Conservation (phyloP, 2,329 filamentous ascomycete species). For the Lithohypha guttulata region DNA sequence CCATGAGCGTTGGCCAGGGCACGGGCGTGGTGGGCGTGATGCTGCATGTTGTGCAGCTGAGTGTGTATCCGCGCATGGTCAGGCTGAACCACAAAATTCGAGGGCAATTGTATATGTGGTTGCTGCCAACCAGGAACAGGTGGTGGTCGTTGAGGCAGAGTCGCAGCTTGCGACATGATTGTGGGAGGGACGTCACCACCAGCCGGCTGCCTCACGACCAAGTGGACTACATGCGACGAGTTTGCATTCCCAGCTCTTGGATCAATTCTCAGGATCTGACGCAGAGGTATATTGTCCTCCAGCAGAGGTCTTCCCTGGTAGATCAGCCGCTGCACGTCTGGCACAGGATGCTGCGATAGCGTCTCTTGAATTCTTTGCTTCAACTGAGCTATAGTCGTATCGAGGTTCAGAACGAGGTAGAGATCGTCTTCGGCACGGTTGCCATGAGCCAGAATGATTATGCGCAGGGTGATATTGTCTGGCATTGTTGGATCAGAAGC, state of each 20-base stretch:
- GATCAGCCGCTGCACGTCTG: constrained; percentile 45
- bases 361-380: constrained; percentile 41
- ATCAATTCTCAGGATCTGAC: constrained; percentile 40
- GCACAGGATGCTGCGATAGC: constrained; percentile 36
- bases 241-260: constrained; percentile 29
- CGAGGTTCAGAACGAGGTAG: constrained; percentile 27
- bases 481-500: neutral
- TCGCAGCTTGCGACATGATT: neutral
- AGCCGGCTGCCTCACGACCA: constrained; percentile 21
- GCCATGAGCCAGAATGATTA: constrained; percentile 18
- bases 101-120: constrained; percentile 2
- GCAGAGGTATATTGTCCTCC: constrained; percentile 39
- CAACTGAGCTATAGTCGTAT: constrained; percentile 41
- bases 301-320: constrained; percentile 45
- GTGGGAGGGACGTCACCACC: constrained; percentile 15
- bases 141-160: neutral
- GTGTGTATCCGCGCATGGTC: constrained; percentile 16
- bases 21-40: constrained; percentile 12
- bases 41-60: constrained; percentile 11
- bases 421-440: constrained; percentile 17
- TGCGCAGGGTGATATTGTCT: constrained; percentile 18
- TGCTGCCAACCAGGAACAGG: neutral
- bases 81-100: neutral
- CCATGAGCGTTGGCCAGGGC: constrained; percentile 16
- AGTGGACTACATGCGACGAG: constrained; percentile 31